Evolutionary conservation across 176 grass and related monocot species (phyloP).

Genomic region (Tuctoria greenei): DNA sequence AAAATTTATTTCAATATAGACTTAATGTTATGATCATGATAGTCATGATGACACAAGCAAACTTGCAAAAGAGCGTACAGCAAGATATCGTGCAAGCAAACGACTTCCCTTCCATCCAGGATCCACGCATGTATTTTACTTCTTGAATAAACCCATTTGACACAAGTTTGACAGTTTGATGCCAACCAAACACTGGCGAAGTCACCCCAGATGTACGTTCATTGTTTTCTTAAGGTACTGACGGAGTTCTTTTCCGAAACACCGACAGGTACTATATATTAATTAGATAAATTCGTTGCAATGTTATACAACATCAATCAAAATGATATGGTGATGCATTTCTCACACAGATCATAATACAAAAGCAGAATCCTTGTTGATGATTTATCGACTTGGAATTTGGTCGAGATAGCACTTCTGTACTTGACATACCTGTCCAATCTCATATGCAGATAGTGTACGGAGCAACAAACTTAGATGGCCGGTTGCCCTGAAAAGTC

Average conservation of each 20-base stretch:
- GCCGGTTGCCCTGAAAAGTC: conserved; percentile 89
- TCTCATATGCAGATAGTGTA: background rate
- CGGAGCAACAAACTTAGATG: conserved; percentile 70
- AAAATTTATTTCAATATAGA: background rate
- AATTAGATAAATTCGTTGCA: background rate
- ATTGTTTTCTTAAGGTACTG: too few species aligned
- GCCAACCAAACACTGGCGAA: background rate
- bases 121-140: background rate
- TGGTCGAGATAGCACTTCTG: conserved; percentile 9
- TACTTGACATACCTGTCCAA: conserved; percentile 30
- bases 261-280: too few species aligned
- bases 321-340: too few species aligned
- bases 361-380: conserved; percentile 21
- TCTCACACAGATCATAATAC: too few species aligned
- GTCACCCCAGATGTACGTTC: background rate
- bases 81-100: conserved; percentile 57
- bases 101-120: background rate
- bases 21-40: background rate
- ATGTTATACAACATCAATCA: too few species aligned
- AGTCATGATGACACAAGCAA: background rate
- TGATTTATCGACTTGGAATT: conserved; percentile 12
- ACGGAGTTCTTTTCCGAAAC: too few species aligned
- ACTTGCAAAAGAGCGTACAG: conserved; percentile 16
- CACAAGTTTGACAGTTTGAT: background rate
- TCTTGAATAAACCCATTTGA: background rate